Evolutionary conservation across 805 yeast genomes (phyloP).

Genomic region (Hanseniaspora valbyensis): DNA sequence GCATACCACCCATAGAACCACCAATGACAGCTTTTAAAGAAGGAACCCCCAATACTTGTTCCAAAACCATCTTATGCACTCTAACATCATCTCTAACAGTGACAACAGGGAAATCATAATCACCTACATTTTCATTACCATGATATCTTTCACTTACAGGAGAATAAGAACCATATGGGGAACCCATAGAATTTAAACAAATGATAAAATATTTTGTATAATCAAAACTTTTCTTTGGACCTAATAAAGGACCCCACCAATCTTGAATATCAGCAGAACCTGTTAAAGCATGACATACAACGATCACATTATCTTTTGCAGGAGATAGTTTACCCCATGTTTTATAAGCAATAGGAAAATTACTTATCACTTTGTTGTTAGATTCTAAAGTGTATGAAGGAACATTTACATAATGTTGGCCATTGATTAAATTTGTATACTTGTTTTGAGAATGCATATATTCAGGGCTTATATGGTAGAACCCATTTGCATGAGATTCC

Average conservation of each 20-base stretch:
- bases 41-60: slow-evolving; percentile 42
- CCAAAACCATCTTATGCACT: slow-evolving; percentile 59
- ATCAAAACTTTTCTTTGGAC: slow-evolving; percentile 66
- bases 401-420: slow-evolving; percentile 67
- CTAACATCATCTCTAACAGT: slow-evolving; percentile 88
- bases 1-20: slow-evolving; percentile 99
- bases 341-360: slow-evolving; percentile 89
- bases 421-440: slow-evolving; percentile 55
- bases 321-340: slow-evolving; percentile 85
- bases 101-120: slow-evolving; percentile 89
- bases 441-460: slow-evolving; percentile 38
- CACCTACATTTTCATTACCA: slow-evolving; percentile 65
- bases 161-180: slow-evolving; percentile 92
- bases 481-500: background rate
- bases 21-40: slow-evolving; percentile 81
- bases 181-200: slow-evolving; percentile 86
- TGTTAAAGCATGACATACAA: slow-evolving; percentile 92
- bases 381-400: slow-evolving; percentile 71
- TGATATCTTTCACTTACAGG: slow-evolving; percentile 40
- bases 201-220: slow-evolving; percentile 76
- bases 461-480: slow-evolving; percentile 20
- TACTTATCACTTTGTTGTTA: slow-evolving; percentile 41
- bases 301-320: slow-evolving; percentile 60
- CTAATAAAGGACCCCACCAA: slow-evolving; percentile 98
- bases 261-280: slow-evolving; percentile 93